Evolutionary conservation across 208 protist genomes (phyloP).

Genomic region (Crithidia mellificae): DNA sequence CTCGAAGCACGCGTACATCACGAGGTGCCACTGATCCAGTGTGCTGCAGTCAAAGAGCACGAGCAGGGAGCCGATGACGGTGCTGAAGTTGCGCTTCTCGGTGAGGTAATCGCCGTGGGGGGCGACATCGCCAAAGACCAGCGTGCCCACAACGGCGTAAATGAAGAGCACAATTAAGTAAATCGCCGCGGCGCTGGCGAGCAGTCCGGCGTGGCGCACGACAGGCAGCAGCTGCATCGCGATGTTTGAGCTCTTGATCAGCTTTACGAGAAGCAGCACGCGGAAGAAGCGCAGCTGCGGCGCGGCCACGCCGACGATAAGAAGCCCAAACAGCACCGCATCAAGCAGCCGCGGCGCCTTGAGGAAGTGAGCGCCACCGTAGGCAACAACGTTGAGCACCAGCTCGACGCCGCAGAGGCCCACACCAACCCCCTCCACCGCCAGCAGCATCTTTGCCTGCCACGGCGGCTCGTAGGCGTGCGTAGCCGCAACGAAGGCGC

Average conservation of each 20-base stretch:
- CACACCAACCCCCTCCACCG: conserved; percentile 39
- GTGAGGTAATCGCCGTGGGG: conserved; percentile 34
- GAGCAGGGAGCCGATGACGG: conserved; percentile 48
- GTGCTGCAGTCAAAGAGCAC: conserved; percentile 61
- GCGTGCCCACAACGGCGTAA: conserved; percentile 55
- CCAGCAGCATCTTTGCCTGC: conserved; percentile 29
- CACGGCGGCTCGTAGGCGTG: conserved; percentile 26
- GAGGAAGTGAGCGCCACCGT: conserved; percentile 30
- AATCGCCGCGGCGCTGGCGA: conserved; percentile 36
- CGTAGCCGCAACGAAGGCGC: conserved; percentile 34
- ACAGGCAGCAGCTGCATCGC: conserved; percentile 33
- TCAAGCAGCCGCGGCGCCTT: conserved; percentile 32
- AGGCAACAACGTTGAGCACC: conserved; percentile 40
- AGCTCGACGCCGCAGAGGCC: conserved; percentile 39
- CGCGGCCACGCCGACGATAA: conserved; percentile 30
- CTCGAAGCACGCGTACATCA: conserved; percentile 35
- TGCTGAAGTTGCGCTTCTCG: conserved; percentile 63
- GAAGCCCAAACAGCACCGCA: conserved; percentile 37
- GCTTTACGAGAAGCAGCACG: conserved; percentile 40
- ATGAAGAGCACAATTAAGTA: conserved; percentile 42
- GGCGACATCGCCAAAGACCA: conserved; percentile 49
- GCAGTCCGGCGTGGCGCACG: conserved; percentile 8
- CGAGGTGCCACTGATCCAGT: conserved; percentile 49
- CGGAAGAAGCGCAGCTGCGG: conserved; percentile 37
- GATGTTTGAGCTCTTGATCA: conserved; percentile 33